These are phyloP conservation scores for Dictyostelium intermedium DNA, from an alignment of 78 protist species.

Conservation along the genomic window DNA sequence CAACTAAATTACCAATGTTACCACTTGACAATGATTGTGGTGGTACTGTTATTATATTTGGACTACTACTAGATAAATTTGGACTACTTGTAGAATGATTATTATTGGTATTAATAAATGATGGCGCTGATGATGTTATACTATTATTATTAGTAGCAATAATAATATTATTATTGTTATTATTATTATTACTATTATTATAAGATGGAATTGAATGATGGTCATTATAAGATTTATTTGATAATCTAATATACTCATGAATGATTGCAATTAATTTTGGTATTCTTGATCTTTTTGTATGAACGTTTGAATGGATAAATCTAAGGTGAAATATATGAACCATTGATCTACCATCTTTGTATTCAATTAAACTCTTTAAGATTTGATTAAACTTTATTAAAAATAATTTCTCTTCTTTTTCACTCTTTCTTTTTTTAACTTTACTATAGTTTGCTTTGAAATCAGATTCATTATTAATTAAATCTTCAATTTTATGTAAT, in stretches of 20 bases:
- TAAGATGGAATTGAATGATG: not conserved
- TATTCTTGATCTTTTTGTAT: not conserved
- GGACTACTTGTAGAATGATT: not conserved
- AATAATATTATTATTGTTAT: not conserved
- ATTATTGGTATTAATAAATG: not conserved
- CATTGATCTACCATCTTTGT: constrained; percentile 64
- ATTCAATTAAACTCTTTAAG: constrained; percentile 35
- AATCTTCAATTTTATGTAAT: constrained; percentile 36
- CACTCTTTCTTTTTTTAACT: constrained; percentile 64
- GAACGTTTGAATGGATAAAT: constrained; percentile 40
- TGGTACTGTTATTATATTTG: not conserved
- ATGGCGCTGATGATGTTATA: not conserved
- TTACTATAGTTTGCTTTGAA: constrained; percentile 31
- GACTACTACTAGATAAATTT: not conserved
- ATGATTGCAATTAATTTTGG: constrained; percentile 20
- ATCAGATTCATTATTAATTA: constrained; percentile 23
- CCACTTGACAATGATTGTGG: not conserved
- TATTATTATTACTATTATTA: constrained; percentile 1
- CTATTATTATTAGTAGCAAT: not conserved
- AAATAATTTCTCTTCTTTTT: constrained; percentile 43
- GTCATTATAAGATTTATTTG: constrained; percentile 1
- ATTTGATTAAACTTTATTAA: not conserved
- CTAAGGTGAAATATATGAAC: constrained; percentile 71
- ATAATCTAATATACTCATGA: constrained; percentile 39
- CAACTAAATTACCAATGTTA: not conserved